A percentile compares a stretch with the other conserved stretches of the same genome.
Evolutionary conservation across 805 yeast species (phyloP).

Genomic region (Kazachstania africana): DNA sequence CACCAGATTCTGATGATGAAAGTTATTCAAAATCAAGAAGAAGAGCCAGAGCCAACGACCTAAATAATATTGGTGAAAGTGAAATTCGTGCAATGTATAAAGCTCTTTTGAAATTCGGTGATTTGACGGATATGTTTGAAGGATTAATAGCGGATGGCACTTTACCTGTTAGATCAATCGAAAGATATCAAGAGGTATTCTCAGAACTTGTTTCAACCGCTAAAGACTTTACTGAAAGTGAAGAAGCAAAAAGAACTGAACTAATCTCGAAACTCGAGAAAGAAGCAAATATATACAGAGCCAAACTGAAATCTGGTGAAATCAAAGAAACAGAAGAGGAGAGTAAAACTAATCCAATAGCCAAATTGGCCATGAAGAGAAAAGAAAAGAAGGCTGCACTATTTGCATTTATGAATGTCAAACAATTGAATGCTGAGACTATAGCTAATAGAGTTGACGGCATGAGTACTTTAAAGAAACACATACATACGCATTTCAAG

Average conservation of each 20-base stretch:
- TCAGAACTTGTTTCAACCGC: conserved; percentile 59
- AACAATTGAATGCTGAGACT: conserved; percentile 82
- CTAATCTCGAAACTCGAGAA: conserved; percentile 47
- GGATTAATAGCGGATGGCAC: conserved; percentile 83
- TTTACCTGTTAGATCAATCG: conserved; percentile 73
- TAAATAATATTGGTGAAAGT: conserved; percentile 60
- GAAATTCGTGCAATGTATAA: conserved; percentile 81
- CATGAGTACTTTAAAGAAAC: conserved; percentile 49
- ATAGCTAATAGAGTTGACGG: conserved; percentile 78
- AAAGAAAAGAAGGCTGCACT: conserved; percentile 83
- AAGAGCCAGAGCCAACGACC: conserved; percentile 32
- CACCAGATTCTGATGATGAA: conserved; percentile 24
- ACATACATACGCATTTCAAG: conserved; percentile 36
- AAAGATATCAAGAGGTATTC: conserved; percentile 61
- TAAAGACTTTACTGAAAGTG: conserved; percentile 46
- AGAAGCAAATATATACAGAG: conserved; percentile 45
- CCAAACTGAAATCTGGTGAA: conserved; percentile 29
- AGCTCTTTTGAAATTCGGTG: conserved; percentile 73
- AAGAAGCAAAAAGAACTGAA: conserved; percentile 49
- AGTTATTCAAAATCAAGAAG: conserved; percentile 28
- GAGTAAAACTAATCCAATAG: conserved; percentile 32
- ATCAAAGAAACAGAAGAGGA: conserved; percentile 22
- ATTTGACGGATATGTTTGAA: conserved; percentile 65
- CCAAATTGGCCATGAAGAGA: conserved; percentile 50
- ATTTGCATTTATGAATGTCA: conserved; percentile 80